These are phyloP conservation scores for Penicillium egyptiacum DNA, from an alignment of 495 filamentous ascomycete species.

Conservation along the genomic window DNA sequence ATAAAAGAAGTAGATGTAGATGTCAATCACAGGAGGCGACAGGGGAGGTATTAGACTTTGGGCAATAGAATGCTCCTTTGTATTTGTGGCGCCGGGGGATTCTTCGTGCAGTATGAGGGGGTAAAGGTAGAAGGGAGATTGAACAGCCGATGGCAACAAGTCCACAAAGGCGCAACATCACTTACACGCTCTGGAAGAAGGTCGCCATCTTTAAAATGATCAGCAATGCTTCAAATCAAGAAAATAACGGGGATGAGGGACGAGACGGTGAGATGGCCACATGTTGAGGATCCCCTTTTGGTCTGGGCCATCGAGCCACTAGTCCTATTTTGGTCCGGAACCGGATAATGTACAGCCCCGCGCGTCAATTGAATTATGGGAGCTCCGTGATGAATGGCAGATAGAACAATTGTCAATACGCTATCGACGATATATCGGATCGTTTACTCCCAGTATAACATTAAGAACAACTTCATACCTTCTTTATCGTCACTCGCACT, in stretches of 20 bases:
- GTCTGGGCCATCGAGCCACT: conserved; percentile 31
- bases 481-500: background rate
- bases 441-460: background rate
- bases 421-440: background rate
- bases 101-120: conserved; percentile 27
- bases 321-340: conserved; percentile 18
- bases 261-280: conserved; percentile 15
- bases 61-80: conserved; percentile 23
- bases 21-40: background rate
- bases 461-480: background rate
- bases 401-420: conserved; percentile 3
- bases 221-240: conserved; percentile 10
- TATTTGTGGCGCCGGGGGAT: conserved; percentile 25
- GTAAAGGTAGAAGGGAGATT: conserved; percentile 15
- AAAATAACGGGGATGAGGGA: conserved; percentile 9
- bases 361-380: conserved; percentile 1
- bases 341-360: conserved; percentile 12
- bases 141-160: conserved; percentile 5
- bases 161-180: conserved; percentile 27
- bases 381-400: conserved; percentile 4
- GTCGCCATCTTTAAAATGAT: conserved; percentile 60
- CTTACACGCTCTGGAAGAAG: conserved; percentile 80
- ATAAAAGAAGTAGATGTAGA: background rate
- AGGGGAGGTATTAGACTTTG: conserved; percentile 16
- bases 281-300: conserved; percentile 19